Evolutionary conservation across 192 early-diverging fungal species (phyloP).

Genomic region (Coemansia sp.): DNA sequence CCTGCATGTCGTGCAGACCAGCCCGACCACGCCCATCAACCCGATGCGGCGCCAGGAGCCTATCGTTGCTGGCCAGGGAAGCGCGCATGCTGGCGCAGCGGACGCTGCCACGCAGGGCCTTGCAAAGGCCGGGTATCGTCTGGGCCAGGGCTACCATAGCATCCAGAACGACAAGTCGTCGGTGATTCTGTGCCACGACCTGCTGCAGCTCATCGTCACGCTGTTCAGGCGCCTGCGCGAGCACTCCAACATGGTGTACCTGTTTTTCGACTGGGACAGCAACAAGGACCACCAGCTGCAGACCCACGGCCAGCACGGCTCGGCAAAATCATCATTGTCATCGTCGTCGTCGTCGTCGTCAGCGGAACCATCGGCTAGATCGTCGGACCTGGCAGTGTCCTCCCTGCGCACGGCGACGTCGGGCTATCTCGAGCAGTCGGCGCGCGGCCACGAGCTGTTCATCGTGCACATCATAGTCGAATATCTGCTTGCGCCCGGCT

Average conservation of each 20-base stretch:
- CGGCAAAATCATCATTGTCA: no score
- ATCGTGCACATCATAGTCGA: constrained; percentile 42
- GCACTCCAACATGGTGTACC: constrained; percentile 33
- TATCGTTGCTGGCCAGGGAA: background rate
- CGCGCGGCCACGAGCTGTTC: constrained; percentile 42
- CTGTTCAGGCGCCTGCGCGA: constrained; percentile 40
- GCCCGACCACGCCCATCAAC: constrained; percentile 24
- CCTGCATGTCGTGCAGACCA: constrained; percentile 27
- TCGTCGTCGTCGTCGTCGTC: no score
- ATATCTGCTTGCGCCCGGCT: constrained; percentile 45
- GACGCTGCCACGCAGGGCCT: background rate
- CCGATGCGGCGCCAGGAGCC: constrained; percentile 22
- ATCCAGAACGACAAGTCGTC: constrained; percentile 25
- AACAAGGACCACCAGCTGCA: background rate
- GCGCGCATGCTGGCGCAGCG: background rate
- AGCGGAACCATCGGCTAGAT: no score
- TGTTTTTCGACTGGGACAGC: constrained; percentile 47
- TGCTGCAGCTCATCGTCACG: constrained; percentile 33
- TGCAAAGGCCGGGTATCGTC: constrained; percentile 6
- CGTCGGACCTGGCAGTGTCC: constrained; percentile 19
- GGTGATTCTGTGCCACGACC: constrained; percentile 30
- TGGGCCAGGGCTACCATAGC: constrained; percentile 29
- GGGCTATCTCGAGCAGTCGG: constrained; percentile 16
- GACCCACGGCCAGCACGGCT: background rate
- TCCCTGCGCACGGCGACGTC: constrained; percentile 21